Evolutionary conservation across 257 asterid genomes (phyloP).

Genomic region (Solanum rostratum): DNA sequence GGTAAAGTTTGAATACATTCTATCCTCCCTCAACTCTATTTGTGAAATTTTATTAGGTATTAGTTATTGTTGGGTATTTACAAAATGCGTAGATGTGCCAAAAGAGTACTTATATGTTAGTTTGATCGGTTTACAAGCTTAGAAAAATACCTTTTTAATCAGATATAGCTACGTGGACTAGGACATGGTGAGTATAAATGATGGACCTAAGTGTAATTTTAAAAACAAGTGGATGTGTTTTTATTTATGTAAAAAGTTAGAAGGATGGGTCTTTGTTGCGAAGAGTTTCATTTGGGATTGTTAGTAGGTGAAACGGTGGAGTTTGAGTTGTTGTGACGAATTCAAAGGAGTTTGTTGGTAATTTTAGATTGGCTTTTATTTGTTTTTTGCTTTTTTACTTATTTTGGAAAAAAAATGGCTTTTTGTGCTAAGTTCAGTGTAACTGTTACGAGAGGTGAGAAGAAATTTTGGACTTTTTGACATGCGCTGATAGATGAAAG

Average conservation of each 20-base stretch:
- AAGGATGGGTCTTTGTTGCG: neutral
- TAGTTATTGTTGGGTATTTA: neutral
- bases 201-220: neutral
- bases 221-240: neutral
- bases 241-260: neutral
- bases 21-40: rapidly evolving
- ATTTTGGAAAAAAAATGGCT: neutral
- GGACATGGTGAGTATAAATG: rapidly evolving
- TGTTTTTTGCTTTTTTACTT: neutral
- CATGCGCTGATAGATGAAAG: neutral
- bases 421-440: neutral
- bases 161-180: neutral
- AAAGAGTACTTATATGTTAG: neutral
- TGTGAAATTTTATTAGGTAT: neutral
- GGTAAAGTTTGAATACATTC: no score
- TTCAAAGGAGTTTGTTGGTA: neutral
- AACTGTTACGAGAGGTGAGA: neutral
- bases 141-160: rapidly evolving
- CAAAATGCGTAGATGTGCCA: neutral
- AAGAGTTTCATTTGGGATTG: neutral
- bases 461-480: neutral
- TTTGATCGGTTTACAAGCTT: neutral
- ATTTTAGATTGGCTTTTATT: neutral
- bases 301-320: neutral
- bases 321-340: neutral